These are phyloP conservation scores for Mycogone perniciosa DNA, from an alignment of 2,329 filamentous ascomycete genomes.

Conservation along the genomic window DNA sequence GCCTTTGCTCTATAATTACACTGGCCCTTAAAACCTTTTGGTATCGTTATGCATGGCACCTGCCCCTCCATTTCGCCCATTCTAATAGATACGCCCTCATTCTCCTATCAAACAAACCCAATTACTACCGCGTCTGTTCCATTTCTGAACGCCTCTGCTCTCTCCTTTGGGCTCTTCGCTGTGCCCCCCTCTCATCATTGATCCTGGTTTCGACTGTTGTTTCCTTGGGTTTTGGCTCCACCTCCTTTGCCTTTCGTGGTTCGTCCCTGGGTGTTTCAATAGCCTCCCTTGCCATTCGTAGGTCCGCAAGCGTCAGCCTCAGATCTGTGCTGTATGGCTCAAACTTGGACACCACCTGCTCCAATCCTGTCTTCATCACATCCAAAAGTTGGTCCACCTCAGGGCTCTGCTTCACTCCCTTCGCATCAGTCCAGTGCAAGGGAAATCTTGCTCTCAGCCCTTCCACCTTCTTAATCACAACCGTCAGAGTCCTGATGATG, in stretches of 20 bases:
- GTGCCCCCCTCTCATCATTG: conserved; percentile 15
- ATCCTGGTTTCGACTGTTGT: not conserved
- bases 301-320: conserved; percentile 62
- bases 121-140: conserved; percentile 21
- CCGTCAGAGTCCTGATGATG: conserved; percentile 68
- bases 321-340: conserved; percentile 67
- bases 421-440: conserved; percentile 74
- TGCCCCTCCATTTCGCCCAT: conserved; percentile 1
- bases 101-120: not conserved
- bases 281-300: conserved; percentile 67
- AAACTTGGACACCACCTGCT: conserved; percentile 63
- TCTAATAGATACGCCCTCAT: conserved; percentile 4
- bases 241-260: conserved; percentile 20
- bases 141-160: conserved; percentile 21
- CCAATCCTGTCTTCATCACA: conserved; percentile 58
- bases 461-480: conserved; percentile 63
- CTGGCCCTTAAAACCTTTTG: conserved; percentile 7
- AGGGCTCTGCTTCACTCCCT: conserved; percentile 45
- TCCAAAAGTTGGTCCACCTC: conserved; percentile 68
- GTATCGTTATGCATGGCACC: conserved; percentile 11
- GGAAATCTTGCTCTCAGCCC: conserved; percentile 53
- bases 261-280: conserved; percentile 24
- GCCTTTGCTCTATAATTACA: not conserved
- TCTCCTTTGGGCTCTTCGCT: conserved; percentile 14
- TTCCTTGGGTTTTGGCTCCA: conserved; percentile 23